Evolutionary conservation across 164 flowering plant species (phyloP), one percentile per base, ranked within the genome.

Genomic region (Piper longum): DNA sequence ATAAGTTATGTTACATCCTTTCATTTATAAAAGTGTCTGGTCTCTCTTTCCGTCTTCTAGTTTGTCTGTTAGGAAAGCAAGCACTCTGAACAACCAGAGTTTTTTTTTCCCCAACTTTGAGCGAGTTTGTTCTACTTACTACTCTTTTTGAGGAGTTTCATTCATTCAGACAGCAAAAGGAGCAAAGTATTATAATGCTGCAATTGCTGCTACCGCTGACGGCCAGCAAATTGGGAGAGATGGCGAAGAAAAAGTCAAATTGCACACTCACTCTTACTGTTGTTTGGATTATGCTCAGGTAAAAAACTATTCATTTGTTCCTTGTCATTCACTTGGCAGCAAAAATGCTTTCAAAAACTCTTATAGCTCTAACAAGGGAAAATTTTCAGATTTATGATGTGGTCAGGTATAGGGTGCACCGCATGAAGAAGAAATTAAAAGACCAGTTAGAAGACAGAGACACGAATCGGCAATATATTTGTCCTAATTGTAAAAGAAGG

Each of bases 231-330:
- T 14, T 57, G 74, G 62, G 51, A 87, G 79, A 66, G 93, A 87
- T 67, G 93, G 93, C 43, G 95, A 89, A 17, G 96, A 92, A 41
- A 92, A 92, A 77, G 64, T 86, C 57, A 92, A 92, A 77, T 45
- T 87, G 80, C 98, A 89, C 66, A 89, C 95, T n/a, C 98, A 92
- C 70, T 89, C 98, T 12, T 92, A 92, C 60, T 89, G 98, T 68
- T 92, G 93, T 65, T 75, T 92, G 52, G 98, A 92, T 68, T 92
- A 86, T 78, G 83, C 96, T 57, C 98, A 91, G 98, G 98, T 91
- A 67, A 52, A 48, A 3, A 1, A 48, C 14, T 48, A 48, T 48
- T 48, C 2, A 48, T 5, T 12, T 48, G 52, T 1, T 48, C 52
- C 14, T 9, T 14, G 9, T 48, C 14, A 48, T 48, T 48, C 52